Base-by-base conservation (phyloP, 2,329 filamentous ascomycete species). In the Botryotinia globosa region DNA sequence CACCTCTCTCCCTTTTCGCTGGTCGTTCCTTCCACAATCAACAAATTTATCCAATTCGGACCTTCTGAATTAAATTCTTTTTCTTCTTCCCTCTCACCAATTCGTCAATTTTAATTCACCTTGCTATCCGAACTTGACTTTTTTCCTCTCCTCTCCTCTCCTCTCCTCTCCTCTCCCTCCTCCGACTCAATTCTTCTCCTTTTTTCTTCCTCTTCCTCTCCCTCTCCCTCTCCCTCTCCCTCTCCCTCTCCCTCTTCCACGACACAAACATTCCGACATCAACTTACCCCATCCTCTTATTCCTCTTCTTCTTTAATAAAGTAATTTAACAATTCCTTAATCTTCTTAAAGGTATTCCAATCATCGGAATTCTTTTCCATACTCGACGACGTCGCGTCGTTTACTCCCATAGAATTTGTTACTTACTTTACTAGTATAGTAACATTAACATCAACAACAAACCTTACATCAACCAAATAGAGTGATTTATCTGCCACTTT, bases 361-460 rank as follows among this genome's bases (percentile, higher is more conserved):
- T 18, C 18, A 68, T 56, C 18, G 37, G n/a, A 25, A 42, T 37
- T 51, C 68, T 69, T 69, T 72, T 69, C 56, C 54, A 62, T 69
- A 72, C 29, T 74, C 71, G 63, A 51, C 69, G 25, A 62, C 29
- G 25, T 69, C 67, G 54, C 69, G 48, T 59, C 59, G 59, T 70
- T 48, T 51, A 69, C 62, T 37, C 66, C 51, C 48, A 42, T 32
- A 71, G 66, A 48, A 72, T 62, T 34, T 54, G 51, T 59, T 71
- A 29, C 65, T 44, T 64, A 44, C 58, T 70, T n/a, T 66, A 68
- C 54, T 61, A n/a, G n/a, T n/a, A n/a, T n/a, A n/a, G n/a, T n/a
- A n/a, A n/a, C 42, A n/a, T 48, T 29, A 61, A 22, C 18, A 37
- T 45, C 67, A 45, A 48, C 39, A n/a, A 69, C 39, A 37, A 45